Percentiles rank a stretch among this genome's conserved stretches.
Evolutionary conservation across 2,329 filamentous ascomycete genomes (phyloP).

Genomic region (Paracamarosporium sp.): DNA sequence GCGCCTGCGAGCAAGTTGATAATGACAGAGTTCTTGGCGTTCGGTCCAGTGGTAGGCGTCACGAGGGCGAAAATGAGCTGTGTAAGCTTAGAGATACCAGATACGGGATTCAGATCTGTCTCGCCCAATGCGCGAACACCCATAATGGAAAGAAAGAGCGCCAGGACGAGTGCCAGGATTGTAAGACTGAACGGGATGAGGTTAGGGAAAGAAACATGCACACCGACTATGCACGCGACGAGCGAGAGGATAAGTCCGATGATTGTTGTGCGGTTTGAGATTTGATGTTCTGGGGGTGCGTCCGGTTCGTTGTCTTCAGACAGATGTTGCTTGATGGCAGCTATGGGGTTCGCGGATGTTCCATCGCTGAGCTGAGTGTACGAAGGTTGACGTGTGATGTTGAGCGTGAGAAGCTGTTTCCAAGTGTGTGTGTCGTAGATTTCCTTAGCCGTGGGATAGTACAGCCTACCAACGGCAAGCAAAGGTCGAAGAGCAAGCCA

Average conservation of each 20-base stretch:
- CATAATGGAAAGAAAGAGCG: conserved; percentile 71
- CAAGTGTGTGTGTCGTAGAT: conserved; percentile 41
- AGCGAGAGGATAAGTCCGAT: conserved; percentile 81
- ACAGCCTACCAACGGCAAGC: conserved; percentile 54
- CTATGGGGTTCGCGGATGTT: conserved; percentile 26
- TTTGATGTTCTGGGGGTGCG: conserved; percentile 82
- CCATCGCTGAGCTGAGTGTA: conserved; percentile 47
- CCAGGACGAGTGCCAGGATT: conserved; percentile 80
- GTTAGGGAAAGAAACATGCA: conserved; percentile 81
- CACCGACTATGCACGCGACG: conserved; percentile 78
- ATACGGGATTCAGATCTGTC: conserved; percentile 95
- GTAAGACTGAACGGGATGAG: conserved; percentile 85
- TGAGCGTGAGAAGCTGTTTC: conserved; percentile 43
- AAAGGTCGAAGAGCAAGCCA: conserved; percentile 75
- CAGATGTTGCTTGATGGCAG: conserved; percentile 40
- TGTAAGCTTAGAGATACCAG: conserved; percentile 94
- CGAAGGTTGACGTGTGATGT: conserved; percentile 41
- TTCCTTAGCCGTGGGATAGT: conserved; percentile 41
- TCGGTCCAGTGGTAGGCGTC: conserved; percentile 68
- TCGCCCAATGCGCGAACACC: conserved; percentile 72
- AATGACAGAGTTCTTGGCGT: conserved; percentile 77
- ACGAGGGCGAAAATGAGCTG: conserved; percentile 94
- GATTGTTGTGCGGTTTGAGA: conserved; percentile 73
- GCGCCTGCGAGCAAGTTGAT: conserved; percentile 96
- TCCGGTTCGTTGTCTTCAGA: conserved; percentile 64